Percentiles rank a stretch among this genome's conserved stretches.
These are phyloP conservation scores for Stemphylium lycopersici DNA, from an alignment of 2,329 filamentous ascomycete species.

Conservation along the genomic window DNA sequence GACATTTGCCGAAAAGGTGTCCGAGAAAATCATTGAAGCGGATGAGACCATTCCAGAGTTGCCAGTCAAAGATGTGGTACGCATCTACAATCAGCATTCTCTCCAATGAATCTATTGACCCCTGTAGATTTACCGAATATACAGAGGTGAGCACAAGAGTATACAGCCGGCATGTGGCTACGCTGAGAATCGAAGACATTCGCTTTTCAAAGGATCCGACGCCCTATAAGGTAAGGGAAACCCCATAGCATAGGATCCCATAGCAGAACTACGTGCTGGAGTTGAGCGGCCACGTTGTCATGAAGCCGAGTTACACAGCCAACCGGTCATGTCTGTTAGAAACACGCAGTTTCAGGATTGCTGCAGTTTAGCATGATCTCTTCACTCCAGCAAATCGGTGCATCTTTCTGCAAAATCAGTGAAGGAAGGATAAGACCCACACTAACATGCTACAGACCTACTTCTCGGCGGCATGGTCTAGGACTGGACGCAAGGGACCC, in stretches of 20 bases:
- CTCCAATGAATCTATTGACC: slow-evolving; percentile 12
- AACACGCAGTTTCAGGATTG: no score
- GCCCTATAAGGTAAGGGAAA: slow-evolving; percentile 76
- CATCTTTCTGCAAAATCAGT: no score
- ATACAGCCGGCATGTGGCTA: neutral
- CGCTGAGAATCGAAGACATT: slow-evolving; percentile 60
- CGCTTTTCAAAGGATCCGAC: slow-evolving; percentile 84
- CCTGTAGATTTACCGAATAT: slow-evolving; percentile 76
- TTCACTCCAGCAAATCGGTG: no score
- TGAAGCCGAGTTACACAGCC: neutral
- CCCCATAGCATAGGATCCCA: neutral
- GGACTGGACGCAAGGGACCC: slow-evolving; percentile 75
- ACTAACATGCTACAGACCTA: slow-evolving; percentile 63
- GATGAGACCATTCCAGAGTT: slow-evolving; percentile 87
- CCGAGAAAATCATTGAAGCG: slow-evolving; percentile 70
- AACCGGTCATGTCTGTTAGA: no score
- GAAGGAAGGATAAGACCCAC: neutral
- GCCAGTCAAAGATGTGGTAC: slow-evolving; percentile 79
- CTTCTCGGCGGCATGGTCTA: slow-evolving; percentile 85
- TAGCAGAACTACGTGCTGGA: neutral
- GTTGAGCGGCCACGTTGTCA: no score
- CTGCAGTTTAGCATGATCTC: no score
- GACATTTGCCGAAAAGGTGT: slow-evolving; percentile 75
- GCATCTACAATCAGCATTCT: slow-evolving; percentile 32
- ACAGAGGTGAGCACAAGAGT: slow-evolving; percentile 59